phyloP scores from a whole-genome alignment of 140 eudicot species.

The Senecio squalidus region DNA sequence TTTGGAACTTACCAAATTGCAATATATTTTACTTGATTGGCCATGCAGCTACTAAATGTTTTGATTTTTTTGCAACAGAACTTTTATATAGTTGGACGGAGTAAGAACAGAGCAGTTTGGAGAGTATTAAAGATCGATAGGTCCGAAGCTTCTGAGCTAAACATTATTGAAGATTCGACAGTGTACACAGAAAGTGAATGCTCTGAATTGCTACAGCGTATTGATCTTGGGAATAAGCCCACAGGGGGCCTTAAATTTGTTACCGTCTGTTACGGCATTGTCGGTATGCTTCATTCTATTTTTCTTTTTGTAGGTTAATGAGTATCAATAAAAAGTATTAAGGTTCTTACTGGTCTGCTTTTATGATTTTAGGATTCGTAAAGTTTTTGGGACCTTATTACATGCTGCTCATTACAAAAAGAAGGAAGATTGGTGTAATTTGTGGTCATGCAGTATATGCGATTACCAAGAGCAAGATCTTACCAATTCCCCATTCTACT shows the following conservation, averaged over 20 bases:
- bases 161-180: slow-evolving; percentile 66
- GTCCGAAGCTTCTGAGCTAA: slow-evolving; percentile 65
- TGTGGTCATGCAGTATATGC: slow-evolving; percentile 92
- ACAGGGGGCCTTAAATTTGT: slow-evolving; percentile 79
- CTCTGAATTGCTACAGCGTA: slow-evolving; percentile 56
- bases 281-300: slow-evolving; percentile 52
- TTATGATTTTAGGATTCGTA: slow-evolving; percentile 54
- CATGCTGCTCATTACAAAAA: slow-evolving; percentile 83
- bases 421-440: slow-evolving; percentile 82
- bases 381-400: slow-evolving; percentile 97
- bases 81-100: slow-evolving; percentile 84
- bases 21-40: slow-evolving; percentile 9
- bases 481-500: slow-evolving; percentile 72
- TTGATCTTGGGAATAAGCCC: slow-evolving; percentile 73
- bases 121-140: slow-evolving; percentile 80
- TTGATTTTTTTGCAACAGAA: slow-evolving; percentile 45
- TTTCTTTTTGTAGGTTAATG: neutral
- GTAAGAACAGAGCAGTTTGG: slow-evolving; percentile 61
- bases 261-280: slow-evolving; percentile 75
- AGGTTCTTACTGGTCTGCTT: slow-evolving; percentile 15
- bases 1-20: slow-evolving; percentile 2
- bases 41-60: neutral
- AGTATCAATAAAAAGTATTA: neutral
- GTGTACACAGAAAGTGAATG: slow-evolving; percentile 62
- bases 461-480: slow-evolving; percentile 69